These are phyloP conservation scores for Boletus patriciae DNA, from an alignment of 768 basidiomycete species.

Conservation along the genomic window DNA sequence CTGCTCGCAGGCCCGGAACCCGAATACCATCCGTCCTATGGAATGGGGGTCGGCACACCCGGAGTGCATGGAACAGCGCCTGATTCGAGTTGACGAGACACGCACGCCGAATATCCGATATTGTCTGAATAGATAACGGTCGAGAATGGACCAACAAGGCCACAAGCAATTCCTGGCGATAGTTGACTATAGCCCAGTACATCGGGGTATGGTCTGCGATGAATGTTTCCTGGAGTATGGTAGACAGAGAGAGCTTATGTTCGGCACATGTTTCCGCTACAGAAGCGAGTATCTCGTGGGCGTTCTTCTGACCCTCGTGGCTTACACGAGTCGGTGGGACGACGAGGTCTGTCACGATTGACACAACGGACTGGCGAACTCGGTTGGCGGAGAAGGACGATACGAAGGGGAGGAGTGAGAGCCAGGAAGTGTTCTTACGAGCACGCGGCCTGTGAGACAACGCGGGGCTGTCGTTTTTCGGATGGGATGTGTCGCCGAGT, in stretches of 20 bases:
- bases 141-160: conserved; percentile 53
- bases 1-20: conserved; percentile 8
- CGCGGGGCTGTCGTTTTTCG: background rate
- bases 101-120: conserved; percentile 64
- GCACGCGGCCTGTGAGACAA: background rate
- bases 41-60: conserved; percentile 23
- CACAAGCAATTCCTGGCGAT: conserved; percentile 42
- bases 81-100: conserved; percentile 47
- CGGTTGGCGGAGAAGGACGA: conserved; percentile 40
- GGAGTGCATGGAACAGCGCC: conserved; percentile 28
- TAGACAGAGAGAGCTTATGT: conserved; percentile 43
- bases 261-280: conserved; percentile 58
- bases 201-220: conserved; percentile 30
- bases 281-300: conserved; percentile 50
- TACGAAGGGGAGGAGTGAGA: conserved; percentile 30
- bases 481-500: background rate
- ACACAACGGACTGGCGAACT: conserved; percentile 50
- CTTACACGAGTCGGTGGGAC: conserved; percentile 1
- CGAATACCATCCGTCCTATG: conserved; percentile 23
- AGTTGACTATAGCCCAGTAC: conserved; percentile 36
- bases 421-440: conserved; percentile 26
- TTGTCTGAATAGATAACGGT: conserved; percentile 41
- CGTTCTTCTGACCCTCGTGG: conserved; percentile 7
- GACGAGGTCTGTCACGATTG: conserved; percentile 55
- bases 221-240: conserved; percentile 27